Base-by-base conservation (phyloP, 2,329 filamentous ascomycete species). In the Microdochium nivale region DNA sequence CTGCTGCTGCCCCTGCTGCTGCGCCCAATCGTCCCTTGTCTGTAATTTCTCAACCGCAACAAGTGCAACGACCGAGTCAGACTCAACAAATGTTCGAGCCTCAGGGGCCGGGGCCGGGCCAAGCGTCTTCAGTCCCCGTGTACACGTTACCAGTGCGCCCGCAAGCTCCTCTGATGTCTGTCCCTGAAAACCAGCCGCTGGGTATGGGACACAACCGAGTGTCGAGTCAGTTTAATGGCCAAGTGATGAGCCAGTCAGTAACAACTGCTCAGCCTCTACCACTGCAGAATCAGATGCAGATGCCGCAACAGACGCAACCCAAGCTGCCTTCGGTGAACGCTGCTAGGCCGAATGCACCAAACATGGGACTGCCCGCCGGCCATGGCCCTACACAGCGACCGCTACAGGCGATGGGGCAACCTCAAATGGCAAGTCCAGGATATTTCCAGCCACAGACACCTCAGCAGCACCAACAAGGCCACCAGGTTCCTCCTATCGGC, bases 1-100 rank as follows among this genome's bases (percentile, higher is more conserved):
- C 63, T 23, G 53, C 57, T 1, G 61, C 60, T 16, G 62, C 60
- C 19, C 32, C 63, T 32, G 25, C 56, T 21, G 53, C 54, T 2
- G 57, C 54, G 52, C 62, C 58, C 11, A 50, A 62, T 21, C 55
- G 56, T 21, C 23, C 48, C 19, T 9, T 23, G 30, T 19, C 16
- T 5, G 7, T 8, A 8, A 21, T 23, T 23, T 7, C 16, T 16
- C 40, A 21, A 19, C n/a, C 53, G 19, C 14, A 35, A 21, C 54
- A 48, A 25, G 53, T 54, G 49, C 55, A 49, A 21, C 55, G 54
- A 9, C 52, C 57, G 16, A 27, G 47, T 3, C 11, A 49, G 25
- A n/a, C 49, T 48, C 27, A 30, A 30, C 27, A 30, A 11, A 11
- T 11, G 11, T 11, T 30, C 55, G 56, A 44, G 51, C 46, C 23